Evolutionary conservation across 805 yeast genomes (phyloP).

Genomic region (Dipodascopsis tothii): DNA sequence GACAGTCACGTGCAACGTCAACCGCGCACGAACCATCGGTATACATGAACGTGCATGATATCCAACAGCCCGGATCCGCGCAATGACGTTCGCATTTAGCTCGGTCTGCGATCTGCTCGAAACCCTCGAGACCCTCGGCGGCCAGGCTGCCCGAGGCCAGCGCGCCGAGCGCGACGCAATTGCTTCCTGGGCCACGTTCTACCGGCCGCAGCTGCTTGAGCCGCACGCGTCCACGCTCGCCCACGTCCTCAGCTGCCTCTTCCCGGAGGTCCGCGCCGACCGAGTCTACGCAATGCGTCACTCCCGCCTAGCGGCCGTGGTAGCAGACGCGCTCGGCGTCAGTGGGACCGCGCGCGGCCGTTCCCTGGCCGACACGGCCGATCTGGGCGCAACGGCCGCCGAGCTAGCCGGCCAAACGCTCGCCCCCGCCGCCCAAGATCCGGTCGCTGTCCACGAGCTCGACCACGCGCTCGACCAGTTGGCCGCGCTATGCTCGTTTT

Average conservation of each 20-base stretch:
- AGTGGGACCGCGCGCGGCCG: no score
- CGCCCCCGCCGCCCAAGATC: neutral
- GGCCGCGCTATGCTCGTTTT: slow-evolving; percentile 6
- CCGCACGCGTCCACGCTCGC: neutral
- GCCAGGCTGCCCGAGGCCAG: no score
- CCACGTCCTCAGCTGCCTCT: slow-evolving; percentile 2
- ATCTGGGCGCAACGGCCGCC: no score
- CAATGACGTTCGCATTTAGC: no score
- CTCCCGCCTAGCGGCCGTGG: neutral
- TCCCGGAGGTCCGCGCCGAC: slow-evolving; percentile 11
- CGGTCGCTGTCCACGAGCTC: slow-evolving; percentile 4
- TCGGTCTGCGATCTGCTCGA: no score
- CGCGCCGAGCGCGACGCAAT: neutral
- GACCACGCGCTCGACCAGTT: slow-evolving; percentile 2
- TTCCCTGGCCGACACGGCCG: no score
- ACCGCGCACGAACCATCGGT: no score
- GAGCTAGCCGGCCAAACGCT: no score
- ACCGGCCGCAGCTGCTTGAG: neutral
- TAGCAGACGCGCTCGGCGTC: slow-evolving; percentile 1
- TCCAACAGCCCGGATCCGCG: no score
- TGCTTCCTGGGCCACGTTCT: neutral
- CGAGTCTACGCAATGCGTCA: slow-evolving; percentile 1
- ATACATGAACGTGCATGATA: no score
- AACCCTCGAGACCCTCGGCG: no score
- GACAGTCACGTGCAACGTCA: no score